Conservation (phyloP, 2,329 filamentous ascomycete species). For the Neopestalotiopsis sp. region DNA sequence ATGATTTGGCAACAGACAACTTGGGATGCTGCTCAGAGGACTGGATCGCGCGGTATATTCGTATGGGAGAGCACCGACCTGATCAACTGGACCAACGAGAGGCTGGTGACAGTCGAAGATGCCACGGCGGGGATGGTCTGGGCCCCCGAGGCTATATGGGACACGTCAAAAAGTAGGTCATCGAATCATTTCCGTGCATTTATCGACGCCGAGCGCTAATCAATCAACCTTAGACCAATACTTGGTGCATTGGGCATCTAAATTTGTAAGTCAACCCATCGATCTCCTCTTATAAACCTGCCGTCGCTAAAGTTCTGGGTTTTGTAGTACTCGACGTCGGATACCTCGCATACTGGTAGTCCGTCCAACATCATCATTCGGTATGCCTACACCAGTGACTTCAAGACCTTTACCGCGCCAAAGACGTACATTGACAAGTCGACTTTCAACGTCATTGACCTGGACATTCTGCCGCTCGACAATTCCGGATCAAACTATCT, state of each 20-base stretch:
- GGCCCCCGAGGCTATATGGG: conserved; percentile 61
- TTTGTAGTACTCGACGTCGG: conserved; percentile 49
- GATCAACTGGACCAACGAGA: conserved; percentile 52
- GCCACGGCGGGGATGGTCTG: conserved; percentile 62
- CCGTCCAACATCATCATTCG: conserved; percentile 52
- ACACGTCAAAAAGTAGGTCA: conserved; percentile 43
- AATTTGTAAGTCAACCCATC: conserved; percentile 41
- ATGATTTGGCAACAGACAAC: conserved; percentile 41
- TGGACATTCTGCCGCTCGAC: conserved; percentile 58
- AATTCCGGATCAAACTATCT: conserved; percentile 46
- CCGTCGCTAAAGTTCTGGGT: not conserved
- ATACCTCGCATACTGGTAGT: conserved; percentile 52
- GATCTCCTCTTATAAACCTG: not conserved
- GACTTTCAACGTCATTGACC: conserved; percentile 55
- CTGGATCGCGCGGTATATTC: conserved; percentile 56
- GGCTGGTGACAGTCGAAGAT: conserved; percentile 55
- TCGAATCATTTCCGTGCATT: not conserved
- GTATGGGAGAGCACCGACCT: conserved; percentile 60
- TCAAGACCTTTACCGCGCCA: conserved; percentile 54
- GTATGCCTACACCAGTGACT: conserved; percentile 61
- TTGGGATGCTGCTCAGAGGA: conserved; percentile 57
- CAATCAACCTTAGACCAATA: conserved; percentile 40
- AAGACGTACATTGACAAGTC: conserved; percentile 54
- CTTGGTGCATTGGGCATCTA: conserved; percentile 52
- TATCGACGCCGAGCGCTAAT: conserved; percentile 16